These are phyloP conservation scores for Juncus effusus DNA, from an alignment of 176 grass and related monocot genomes.

Conservation along the genomic window DNA sequence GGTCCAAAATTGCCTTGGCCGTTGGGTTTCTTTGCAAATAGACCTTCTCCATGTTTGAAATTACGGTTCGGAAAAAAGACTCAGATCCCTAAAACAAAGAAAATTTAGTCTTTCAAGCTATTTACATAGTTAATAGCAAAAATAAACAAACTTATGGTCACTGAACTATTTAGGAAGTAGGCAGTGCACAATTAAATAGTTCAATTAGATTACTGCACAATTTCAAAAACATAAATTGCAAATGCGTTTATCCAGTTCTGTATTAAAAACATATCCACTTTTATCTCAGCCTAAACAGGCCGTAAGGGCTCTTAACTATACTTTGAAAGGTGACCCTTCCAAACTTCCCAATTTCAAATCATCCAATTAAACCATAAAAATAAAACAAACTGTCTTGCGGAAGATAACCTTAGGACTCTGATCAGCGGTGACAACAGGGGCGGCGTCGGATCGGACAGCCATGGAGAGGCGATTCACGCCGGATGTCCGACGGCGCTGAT, in stretches of 20 bases:
- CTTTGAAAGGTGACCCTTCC: too few relatives aligned
- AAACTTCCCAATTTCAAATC: too few relatives aligned
- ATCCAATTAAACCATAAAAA: too few relatives aligned
- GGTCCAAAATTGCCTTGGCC: slow-evolving; percentile 69
- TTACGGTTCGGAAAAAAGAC: slow-evolving; percentile 60
- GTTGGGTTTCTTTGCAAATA: slow-evolving; percentile 84
- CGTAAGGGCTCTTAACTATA: too few relatives aligned
- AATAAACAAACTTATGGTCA: too few relatives aligned
- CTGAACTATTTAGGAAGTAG: too few relatives aligned
- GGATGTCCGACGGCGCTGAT: slow-evolving; percentile 9
- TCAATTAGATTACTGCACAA: too few relatives aligned
- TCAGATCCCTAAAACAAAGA: slow-evolving; percentile 66
- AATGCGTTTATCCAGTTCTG: too few relatives aligned
- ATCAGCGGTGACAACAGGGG: neutral
- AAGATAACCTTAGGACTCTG: slow-evolving; percentile 21
- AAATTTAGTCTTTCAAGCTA: neutral
- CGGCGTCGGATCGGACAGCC: slow-evolving; percentile 21
- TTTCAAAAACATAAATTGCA: too few relatives aligned
- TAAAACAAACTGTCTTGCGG: neutral
- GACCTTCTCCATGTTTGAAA: slow-evolving; percentile 78
- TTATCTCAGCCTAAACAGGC: too few relatives aligned
- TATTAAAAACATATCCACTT: too few relatives aligned
- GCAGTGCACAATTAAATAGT: too few relatives aligned
- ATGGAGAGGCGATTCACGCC: slow-evolving; percentile 17
- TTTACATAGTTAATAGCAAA: neutral